Conservation (phyloP, 2,329 filamentous ascomycete genomes). For the Raffaelea albimanens region DNA sequence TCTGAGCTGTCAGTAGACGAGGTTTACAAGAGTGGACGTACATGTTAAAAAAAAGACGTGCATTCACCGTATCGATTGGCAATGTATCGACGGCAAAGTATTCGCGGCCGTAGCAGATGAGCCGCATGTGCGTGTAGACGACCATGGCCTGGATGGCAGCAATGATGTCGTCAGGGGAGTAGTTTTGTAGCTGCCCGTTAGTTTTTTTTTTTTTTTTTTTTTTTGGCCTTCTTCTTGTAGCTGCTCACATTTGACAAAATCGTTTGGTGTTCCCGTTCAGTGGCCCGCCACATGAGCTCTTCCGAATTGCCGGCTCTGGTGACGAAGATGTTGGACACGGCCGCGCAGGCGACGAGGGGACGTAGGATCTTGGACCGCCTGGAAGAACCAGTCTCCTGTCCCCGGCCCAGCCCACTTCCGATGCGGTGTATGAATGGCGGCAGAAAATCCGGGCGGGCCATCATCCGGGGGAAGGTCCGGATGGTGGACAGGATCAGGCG, state of each 20-base stretch:
- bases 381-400: too few relatives aligned
- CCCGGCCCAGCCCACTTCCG: conserved; percentile 8
- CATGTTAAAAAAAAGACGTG: too few relatives aligned
- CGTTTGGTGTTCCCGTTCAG: conserved; percentile 15
- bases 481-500: conserved; percentile 16
- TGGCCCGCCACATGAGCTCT: conserved; percentile 18
- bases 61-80: conserved; percentile 3
- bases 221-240: neutral
- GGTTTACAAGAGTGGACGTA: neutral
- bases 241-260: conserved; percentile 10
- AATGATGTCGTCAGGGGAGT: conserved; percentile 9
- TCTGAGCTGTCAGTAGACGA: neutral
- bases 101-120: conserved; percentile 13
- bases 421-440: conserved; percentile 22
- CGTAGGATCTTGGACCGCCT: too few relatives aligned
- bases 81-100: conserved; percentile 6
- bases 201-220: neutral
- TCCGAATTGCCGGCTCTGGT: conserved; percentile 14
- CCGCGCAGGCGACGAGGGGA: conserved; percentile 16
- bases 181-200: neutral
- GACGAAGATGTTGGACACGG: conserved; percentile 17
- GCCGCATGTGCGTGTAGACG: conserved; percentile 22
- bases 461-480: conserved; percentile 19
- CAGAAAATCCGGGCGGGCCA: conserved; percentile 20
- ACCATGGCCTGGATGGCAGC: conserved; percentile 16